Base-by-base conservation (phyloP, 352 stramenopile species). In the Phytopythium boreale region DNA sequence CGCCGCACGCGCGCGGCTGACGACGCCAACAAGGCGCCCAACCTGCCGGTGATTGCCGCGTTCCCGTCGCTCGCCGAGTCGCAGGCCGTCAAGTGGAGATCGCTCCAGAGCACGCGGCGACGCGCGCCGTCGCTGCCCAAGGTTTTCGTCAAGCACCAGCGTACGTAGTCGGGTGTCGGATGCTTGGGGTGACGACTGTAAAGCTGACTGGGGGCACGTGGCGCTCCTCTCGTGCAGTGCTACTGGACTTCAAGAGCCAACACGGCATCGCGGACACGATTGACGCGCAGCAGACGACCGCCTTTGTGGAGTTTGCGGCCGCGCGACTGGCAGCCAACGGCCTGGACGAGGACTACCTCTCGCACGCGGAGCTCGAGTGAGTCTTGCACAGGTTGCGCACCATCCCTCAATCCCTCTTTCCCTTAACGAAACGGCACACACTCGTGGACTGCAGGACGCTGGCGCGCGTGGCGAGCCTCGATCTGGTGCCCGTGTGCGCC, bases 401-500 rank as follows among this genome's bases (percentile, higher is more conserved):
- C 34, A 7, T 65, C 29, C n/a, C 26, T 12, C 6, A 10, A 17
- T 24, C 34, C n/a, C 12, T 44, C 5, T 66, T 20, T 26, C 4
- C 2, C 19, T 47, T 50, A 39, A 39, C 10, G 34, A 12, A 39
- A 39, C 34, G 24, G 2, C 63, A 20, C n/a, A 52, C 20, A 41
- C 22, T 61, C 17, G 15, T 52, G 22, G 3, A 52, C 8, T 14
- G 27, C 47, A 88, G 77, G 46, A 61, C 72, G 34, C 67, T 95
- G 10, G 67, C 76, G 8, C 59, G 68, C 15, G 74, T 87, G 49
- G 68, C 74, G 4, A 56, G 79, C 20, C 67, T 79, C 14, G 83
- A 95, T 50, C 63, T 99, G 27, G 90, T 90, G 56, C 95, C 96
- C 1, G 86, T 99, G 39, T 98, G 92, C 64, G 96, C 97, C 27